Evolutionary conservation across 768 basidiomycete species (phyloP), one percentile per base, ranked within the genome.

Genomic region (Termitomyces sp.): DNA sequence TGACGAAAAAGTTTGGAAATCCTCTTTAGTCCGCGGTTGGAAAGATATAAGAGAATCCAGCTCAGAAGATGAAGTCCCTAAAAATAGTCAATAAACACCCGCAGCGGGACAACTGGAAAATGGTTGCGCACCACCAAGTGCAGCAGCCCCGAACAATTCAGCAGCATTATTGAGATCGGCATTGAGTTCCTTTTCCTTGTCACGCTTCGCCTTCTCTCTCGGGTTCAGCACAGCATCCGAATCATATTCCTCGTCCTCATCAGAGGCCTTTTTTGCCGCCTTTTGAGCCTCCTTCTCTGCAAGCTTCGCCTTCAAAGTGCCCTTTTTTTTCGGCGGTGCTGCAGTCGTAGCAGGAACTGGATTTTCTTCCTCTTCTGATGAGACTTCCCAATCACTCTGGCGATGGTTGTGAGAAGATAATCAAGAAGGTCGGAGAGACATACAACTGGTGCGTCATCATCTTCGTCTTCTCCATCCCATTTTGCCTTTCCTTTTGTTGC

Each of bases 361-460:
- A 46, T 80, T 72, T 58, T 76, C 64, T 76, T 85, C 82, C 53
- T 91, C 91, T 39, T 88, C 83, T 7, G 85, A 86, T 1, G 89
- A 89, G 34, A 78, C 90, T 64, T 98, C 95, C 96, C 96, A 98
- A 72, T 97, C 95, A 71, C 91, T 94, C 93, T 96, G 64, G 32
- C 25, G 60, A 21, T 23, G 30, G 35, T 12, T 58, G 60, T 61
- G 40, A 47, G 48, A 43, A 48, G 32, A 62, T 52, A 57, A 59
- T 14, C 52, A 19, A 25, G n/a, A 25, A 27, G 17, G 37, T 30
- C 58, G 35, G 42, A 32, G 48, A 44, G 41, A 79, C 89, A 64
- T 66, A 95, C 93, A 52, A 84, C 89, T 41, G 89, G 89, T 2
- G 61, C 73, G n/a, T 85, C 82, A 12, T 86, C 86, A 0, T 95